Evolutionary conservation across 495 filamentous ascomycete species (phyloP), one percentile per base, ranked within the genome.

Genomic region (Penicillium crystallinum): DNA sequence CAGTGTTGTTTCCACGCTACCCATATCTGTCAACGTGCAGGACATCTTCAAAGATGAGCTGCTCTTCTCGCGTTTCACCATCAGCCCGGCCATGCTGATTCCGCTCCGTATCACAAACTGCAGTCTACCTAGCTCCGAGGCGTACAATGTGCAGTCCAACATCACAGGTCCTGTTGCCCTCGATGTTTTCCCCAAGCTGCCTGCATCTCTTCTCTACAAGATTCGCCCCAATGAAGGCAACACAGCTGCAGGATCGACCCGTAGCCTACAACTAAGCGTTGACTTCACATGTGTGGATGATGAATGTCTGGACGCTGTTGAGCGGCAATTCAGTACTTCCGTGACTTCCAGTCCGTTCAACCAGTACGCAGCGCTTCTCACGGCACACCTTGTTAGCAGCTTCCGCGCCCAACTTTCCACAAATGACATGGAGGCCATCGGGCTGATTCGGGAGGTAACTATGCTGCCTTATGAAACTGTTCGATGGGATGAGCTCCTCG

Each of bases 21-120:
- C 89, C 0, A 79, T 99, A 34, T 90, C 90, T 15, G 92, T 99
- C 53, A 97, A 97, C 56, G 92, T 99, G 34, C 90, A 97, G 59
- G 95, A 99, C 57, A 82, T 90, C 33, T 99, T 99, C 77, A 95
- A 95, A 65, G 79, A 88, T 45, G 70, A 83, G 25, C 74, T 83
- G 1, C 77, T 97, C 0, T 93, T 92, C 58, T 96, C 92, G 0
- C 83, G 84, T 43, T 97, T 98, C 63, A 93, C 87, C 14, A 82
- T 98, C 35, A 88, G 86, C 25, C 87, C 91, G 4, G 84, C 90
- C 3, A 86, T 72, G 52, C 59, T 79, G 46, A 81, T 86, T 42
- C 93, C 93, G 1, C 68, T 97, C 8, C 80, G 88, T 30, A 71
- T 98, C 21, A 73, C 86, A 27, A 80, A 78, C 49, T 87, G 87